Percentiles rank a stretch among this genome's conserved stretches.
phyloP scores from a whole-genome alignment of 78 protist species.

The Ministeria vibrans region DNA sequence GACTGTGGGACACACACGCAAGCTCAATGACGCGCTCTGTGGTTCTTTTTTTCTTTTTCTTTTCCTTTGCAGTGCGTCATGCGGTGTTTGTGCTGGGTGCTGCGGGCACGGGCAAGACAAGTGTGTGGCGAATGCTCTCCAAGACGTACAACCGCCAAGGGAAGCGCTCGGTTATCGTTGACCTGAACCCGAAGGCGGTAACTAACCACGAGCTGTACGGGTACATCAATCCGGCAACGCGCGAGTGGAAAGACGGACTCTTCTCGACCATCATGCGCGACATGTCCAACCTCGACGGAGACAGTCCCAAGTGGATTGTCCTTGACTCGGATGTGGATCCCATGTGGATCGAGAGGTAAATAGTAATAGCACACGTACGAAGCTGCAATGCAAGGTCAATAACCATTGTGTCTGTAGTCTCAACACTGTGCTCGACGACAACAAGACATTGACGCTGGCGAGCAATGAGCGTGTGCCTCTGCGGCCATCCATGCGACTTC shows the following conservation, averaged over 20 bases:
- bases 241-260: constrained; percentile 82
- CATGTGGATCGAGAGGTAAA: constrained; percentile 83
- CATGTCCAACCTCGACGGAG: constrained; percentile 4
- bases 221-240: constrained; percentile 50
- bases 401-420: too few relatives aligned
- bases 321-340: constrained; percentile 87
- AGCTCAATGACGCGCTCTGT: too few relatives aligned
- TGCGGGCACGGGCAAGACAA: constrained; percentile 69
- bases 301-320: constrained; percentile 61
- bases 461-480: constrained; percentile 85
- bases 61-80: constrained; percentile 72
- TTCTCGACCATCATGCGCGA: constrained; percentile 69
- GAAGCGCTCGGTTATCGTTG: constrained; percentile 1
- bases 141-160: constrained; percentile 10
- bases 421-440: constrained; percentile 92
- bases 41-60: too few relatives aligned
- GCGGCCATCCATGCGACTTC: constrained; percentile 62
- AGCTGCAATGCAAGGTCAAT: too few relatives aligned
- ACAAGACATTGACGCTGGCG: constrained; percentile 82
- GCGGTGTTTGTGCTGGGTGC: constrained; percentile 77
- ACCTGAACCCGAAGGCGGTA: constrained; percentile 76
- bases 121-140: constrained; percentile 48
- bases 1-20: too few relatives aligned
- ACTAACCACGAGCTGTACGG: constrained; percentile 78
- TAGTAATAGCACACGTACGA: too few relatives aligned